These are phyloP conservation scores for Monosporascus sp. DNA, from an alignment of 2,329 filamentous ascomycete genomes.

Conservation along the genomic window DNA sequence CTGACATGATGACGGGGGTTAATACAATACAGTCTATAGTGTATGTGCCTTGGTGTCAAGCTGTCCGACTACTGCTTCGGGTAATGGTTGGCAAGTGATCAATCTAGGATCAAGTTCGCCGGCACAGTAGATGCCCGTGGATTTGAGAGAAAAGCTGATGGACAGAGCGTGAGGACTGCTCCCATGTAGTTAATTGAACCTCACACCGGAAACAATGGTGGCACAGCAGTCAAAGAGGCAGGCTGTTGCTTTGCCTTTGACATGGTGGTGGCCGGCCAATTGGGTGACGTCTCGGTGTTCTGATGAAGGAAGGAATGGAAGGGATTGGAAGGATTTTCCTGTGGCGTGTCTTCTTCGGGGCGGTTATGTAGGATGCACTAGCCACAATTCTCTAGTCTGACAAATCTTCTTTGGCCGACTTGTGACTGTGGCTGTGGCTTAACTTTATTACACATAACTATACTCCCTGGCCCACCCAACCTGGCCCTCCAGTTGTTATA, in stretches of 20 bases:
- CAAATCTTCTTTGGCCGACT: too few species aligned
- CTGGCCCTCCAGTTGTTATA: too few species aligned
- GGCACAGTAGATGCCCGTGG: too few species aligned
- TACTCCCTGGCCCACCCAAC: too few species aligned
- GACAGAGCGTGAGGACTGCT: conserved; percentile 8
- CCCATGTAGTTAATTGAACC: conserved; percentile 9
- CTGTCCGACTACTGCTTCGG: not conserved
- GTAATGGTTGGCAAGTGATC: too few species aligned
- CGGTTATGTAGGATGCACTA: not conserved
- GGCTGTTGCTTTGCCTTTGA: conserved; percentile 17
- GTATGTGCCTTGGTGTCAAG: not conserved
- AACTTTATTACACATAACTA: not conserved
- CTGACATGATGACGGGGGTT: conserved; percentile 30
- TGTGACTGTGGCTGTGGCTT: not conserved
- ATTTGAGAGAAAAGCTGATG: not conserved
- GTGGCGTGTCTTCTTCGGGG: not conserved
- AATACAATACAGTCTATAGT: not conserved
- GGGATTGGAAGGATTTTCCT: not conserved
- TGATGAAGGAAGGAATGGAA: not conserved
- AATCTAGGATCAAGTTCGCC: too few species aligned
- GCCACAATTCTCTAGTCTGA: not conserved
- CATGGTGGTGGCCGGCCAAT: conserved; percentile 24
- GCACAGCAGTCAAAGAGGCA: conserved; percentile 19
- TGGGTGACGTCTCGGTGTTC: not conserved
- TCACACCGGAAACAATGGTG: conserved; percentile 17